phyloP scores from a whole-genome alignment of 768 basidiomycete genomes.

The Calocera viscosa region DNA sequence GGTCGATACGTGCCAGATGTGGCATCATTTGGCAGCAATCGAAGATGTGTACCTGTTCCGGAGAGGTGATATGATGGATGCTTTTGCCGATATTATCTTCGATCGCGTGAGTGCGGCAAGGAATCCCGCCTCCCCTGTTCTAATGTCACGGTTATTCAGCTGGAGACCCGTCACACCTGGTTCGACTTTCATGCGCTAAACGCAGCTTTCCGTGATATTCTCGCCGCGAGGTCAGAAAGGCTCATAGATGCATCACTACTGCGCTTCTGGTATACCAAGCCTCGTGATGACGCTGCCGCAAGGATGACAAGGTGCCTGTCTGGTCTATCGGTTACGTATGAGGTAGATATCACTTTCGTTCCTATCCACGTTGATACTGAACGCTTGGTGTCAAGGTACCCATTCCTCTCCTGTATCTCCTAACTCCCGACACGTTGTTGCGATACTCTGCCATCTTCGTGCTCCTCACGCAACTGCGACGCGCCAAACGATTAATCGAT shows the following conservation, averaged over 20 bases:
- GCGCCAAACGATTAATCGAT: conserved; percentile 60
- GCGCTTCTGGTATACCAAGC: conserved; percentile 49
- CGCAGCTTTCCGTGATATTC: conserved; percentile 56
- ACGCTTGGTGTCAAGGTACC: conserved; percentile 27
- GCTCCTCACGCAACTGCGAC: conserved; percentile 58
- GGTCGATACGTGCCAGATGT: conserved; percentile 47
- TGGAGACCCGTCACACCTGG: conserved; percentile 62
- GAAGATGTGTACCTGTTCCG: conserved; percentile 66
- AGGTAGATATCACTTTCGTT: conserved; percentile 28
- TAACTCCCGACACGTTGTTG: conserved; percentile 44
- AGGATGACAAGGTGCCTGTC: conserved; percentile 53
- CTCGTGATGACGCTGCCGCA: conserved; percentile 34
- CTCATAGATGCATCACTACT: conserved; percentile 61
- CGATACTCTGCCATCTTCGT: conserved; percentile 56
- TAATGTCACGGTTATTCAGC: conserved; percentile 32
- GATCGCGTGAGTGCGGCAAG: conserved; percentile 40
- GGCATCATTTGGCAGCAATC: conserved; percentile 44
- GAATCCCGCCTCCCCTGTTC: not conserved
- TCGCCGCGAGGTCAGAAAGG: conserved; percentile 33
- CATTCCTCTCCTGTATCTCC: conserved; percentile 70
- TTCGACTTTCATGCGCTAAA: conserved; percentile 76
- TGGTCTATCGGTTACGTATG: conserved; percentile 62
- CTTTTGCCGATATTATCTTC: conserved; percentile 63
- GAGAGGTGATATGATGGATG: conserved; percentile 61
- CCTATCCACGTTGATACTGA: not conserved